Evolutionary conservation across 257 asterid species (phyloP).

Genomic region (Plantago elongata): DNA sequence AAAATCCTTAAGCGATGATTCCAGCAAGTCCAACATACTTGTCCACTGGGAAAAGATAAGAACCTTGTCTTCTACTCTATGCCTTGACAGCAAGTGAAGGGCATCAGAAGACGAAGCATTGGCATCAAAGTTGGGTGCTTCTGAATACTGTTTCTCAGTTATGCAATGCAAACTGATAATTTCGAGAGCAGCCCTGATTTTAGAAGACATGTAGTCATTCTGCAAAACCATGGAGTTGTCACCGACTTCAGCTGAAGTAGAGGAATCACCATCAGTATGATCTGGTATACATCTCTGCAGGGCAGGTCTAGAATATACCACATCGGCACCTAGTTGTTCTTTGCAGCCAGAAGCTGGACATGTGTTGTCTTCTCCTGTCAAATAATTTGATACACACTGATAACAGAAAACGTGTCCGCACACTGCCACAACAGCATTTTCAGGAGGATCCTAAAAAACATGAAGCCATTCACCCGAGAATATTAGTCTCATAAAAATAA

Average conservation of each 20-base stretch:
- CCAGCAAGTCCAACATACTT: conserved; percentile 85
- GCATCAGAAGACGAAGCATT: conserved; percentile 40
- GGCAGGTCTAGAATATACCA: conserved; percentile 61
- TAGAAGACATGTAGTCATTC: conserved; percentile 61
- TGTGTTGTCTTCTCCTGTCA: conserved; percentile 79
- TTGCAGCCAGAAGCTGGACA: conserved; percentile 87
- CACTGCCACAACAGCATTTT: conserved; percentile 89
- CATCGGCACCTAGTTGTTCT: conserved; percentile 83
- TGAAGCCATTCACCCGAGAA: conserved; percentile 11
- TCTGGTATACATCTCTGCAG: conserved; percentile 52
- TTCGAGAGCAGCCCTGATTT: conserved; percentile 65
- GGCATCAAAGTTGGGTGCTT: conserved; percentile 18
- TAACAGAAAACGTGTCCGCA: conserved; percentile 96
- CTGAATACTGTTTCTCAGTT: conserved; percentile 32
- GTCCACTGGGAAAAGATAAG: conserved; percentile 99
- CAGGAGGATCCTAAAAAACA: conserved; percentile 84
- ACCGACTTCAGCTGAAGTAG: conserved; percentile 32
- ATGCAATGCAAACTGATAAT: conserved; percentile 51
- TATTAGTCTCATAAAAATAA: conserved; percentile 16
- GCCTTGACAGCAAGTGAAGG: conserved; percentile 26
- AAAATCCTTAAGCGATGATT: conserved; percentile 55
- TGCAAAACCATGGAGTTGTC: conserved; percentile 48
- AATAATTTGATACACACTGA: conserved; percentile 77
- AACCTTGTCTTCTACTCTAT: conserved; percentile 59
- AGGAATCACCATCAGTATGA: conserved; percentile 37